A percentile compares a stretch with the other conserved stretches of the same genome.
These are phyloP conservation scores for Sporisorium reilianum DNA, from an alignment of 1,284 basidiomycete species.

Conservation along the genomic window DNA sequence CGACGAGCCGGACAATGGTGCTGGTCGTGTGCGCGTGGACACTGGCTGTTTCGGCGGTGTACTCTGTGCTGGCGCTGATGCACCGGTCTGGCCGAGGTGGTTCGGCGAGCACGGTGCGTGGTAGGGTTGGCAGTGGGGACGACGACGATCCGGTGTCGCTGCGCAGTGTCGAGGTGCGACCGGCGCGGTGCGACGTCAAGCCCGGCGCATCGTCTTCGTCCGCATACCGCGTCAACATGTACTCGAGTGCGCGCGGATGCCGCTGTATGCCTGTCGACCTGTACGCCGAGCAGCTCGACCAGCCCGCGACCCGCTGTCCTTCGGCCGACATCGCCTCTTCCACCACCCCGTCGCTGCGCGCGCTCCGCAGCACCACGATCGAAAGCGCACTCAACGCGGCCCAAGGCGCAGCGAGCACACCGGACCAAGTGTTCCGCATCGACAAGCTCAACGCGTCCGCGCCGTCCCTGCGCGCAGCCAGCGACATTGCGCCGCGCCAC, in stretches of 20 bases:
- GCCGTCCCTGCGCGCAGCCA: slow-evolving; percentile 2
- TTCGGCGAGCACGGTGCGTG: slow-evolving; percentile 6
- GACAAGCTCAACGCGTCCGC: not conserved
- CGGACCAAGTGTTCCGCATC: slow-evolving; percentile 13
- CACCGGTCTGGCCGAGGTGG: slow-evolving; percentile 8
- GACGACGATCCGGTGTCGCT: slow-evolving; percentile 2
- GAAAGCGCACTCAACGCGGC: not conserved
- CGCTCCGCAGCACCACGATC: not conserved
- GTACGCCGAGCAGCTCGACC: slow-evolving; percentile 9
- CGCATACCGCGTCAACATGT: not conserved
- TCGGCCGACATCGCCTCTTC: not conserved
- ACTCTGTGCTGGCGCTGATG: slow-evolving; percentile 11
- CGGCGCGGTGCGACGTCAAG: not conserved
- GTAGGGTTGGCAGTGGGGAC: not conserved
- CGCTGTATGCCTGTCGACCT: slow-evolving; percentile 14
- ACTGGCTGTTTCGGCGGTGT: slow-evolving; percentile 2
- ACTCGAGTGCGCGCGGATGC: not conserved
- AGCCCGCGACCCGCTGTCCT: not conserved
- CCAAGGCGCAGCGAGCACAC: slow-evolving; percentile 4
- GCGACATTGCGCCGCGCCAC: slow-evolving; percentile 6
- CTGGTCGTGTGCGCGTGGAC: not conserved
- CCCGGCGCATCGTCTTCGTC: not conserved
- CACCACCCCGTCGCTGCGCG: not conserved
- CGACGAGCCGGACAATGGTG: slow-evolving; percentile 4
- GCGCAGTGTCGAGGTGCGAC: not conserved